These are phyloP conservation scores for Gentiana macrophylla DNA, from an alignment of 257 asterid species.

Conservation along the genomic window DNA sequence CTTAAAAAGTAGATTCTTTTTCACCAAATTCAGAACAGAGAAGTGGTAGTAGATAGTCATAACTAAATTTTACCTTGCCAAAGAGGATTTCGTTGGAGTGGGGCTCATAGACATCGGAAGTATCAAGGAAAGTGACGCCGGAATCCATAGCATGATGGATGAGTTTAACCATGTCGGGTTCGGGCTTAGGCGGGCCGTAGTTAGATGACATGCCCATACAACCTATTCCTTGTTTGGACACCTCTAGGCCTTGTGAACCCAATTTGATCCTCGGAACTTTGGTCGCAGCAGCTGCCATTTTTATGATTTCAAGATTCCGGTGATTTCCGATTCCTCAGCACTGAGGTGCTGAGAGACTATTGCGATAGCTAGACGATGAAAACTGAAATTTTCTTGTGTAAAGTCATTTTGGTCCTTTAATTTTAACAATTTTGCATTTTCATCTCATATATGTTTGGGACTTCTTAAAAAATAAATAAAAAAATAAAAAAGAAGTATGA, in stretches of 20 bases:
- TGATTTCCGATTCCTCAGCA: neutral
- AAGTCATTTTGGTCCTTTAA: too few species aligned
- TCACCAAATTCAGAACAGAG: too few species aligned
- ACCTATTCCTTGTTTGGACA: constrained; percentile 25
- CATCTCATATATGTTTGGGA: too few species aligned
- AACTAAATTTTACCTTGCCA: constrained; percentile 16
- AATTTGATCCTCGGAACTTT: constrained; percentile 16
- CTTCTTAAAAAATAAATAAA: too few species aligned
- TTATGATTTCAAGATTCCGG: neutral
- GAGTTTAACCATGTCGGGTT: constrained; percentile 26
- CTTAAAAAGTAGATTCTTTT: too few species aligned
- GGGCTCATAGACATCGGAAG: constrained; percentile 28
- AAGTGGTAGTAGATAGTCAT: neutral
- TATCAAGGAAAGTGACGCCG: constrained; percentile 25
- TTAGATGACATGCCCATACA: constrained; percentile 27
- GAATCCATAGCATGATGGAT: constrained; percentile 17
- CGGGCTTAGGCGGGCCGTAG: constrained; percentile 31
- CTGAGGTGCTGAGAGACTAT: neutral
- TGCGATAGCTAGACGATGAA: too few species aligned
- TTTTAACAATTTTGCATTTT: too few species aligned
- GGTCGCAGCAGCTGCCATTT: constrained; percentile 2
- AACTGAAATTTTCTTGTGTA: too few species aligned
- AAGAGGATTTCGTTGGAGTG: constrained; percentile 19
- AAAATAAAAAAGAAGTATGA: too few species aligned
- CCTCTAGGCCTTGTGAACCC: constrained; percentile 29